Base-by-base conservation (phyloP, 495 filamentous ascomycete genomes). In the Jackrogersella multiformis region DNA sequence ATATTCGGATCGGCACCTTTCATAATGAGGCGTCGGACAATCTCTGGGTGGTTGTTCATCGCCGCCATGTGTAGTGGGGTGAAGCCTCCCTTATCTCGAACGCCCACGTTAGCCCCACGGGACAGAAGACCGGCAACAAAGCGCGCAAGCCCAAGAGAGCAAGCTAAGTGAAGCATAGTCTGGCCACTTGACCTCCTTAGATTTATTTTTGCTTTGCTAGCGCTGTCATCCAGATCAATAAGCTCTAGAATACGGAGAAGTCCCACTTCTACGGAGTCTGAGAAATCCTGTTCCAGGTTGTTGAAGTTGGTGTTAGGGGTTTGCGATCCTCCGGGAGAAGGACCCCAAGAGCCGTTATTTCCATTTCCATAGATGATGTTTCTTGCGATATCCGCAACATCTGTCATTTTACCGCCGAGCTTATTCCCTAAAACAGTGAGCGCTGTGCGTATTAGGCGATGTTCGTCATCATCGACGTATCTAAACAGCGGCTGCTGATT, bases 11-110 rank as follows among this genome's bases (percentile, higher is more conserved):
- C 89, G 5, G 90, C 92, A 16, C 92, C 90, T 26, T 86, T 85
- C 21, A 88, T 80, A 49, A 94, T 85, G 28, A 97, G 86, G 16
- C 88, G 85, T 54, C 88, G 85, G 8, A 95, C 85, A 64, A 96
- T 93, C 61, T 93, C 87, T 15, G 85, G 79, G 70, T 92, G 88
- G 34, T 88, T 86, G 75, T 88, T 88, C 66, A 96, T 81, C n/a
- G 90, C 87, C 26, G 93, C 93, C 68, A 94, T 82, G 70, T 95
- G 92, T 81, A 96, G 87, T 9, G 93, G 87, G 9, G 91, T 91
- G 74, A 92, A 94, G 24, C 93, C 93, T 51, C 88, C 90, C 58
- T 87, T 89, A 73, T 97, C 93, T 61, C 88, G 84, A 18, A 87
- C 75, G 66, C 94, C 87, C 0, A 90, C 87, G 64, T 88, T 89